Evolutionary conservation across 2,329 filamentous ascomycete genomes (phyloP).

Genomic region (Pestalotiopsis sp.): DNA sequence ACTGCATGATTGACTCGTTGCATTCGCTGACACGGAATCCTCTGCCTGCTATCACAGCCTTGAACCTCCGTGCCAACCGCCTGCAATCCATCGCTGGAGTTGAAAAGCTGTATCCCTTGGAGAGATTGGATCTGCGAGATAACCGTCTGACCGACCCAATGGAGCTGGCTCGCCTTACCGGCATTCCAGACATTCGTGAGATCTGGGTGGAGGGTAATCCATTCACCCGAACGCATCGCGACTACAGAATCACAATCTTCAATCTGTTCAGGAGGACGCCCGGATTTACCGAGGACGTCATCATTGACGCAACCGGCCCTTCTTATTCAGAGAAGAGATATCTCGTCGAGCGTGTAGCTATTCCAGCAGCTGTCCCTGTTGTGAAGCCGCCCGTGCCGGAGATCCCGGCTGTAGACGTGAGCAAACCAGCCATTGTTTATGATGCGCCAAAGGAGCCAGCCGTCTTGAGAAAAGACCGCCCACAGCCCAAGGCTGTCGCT

Average conservation of each 20-base stretch:
- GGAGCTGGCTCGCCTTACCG: conserved; percentile 86
- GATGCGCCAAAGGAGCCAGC: conserved; percentile 51
- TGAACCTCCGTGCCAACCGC: conserved; percentile 89
- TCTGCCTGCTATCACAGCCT: conserved; percentile 87
- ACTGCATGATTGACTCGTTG: conserved; percentile 96
- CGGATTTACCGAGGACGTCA: conserved; percentile 86
- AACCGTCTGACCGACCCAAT: conserved; percentile 90
- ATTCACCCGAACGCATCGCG: conserved; percentile 83
- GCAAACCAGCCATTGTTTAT: conserved; percentile 67
- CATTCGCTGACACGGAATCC: conserved; percentile 85
- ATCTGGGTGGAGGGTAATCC: conserved; percentile 93
- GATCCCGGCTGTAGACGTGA: conserved; percentile 65
- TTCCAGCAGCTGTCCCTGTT: conserved; percentile 76
- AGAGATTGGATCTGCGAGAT: conserved; percentile 88
- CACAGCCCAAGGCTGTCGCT: conserved; percentile 52
- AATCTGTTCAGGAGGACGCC: conserved; percentile 91
- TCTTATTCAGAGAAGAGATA: conserved; percentile 85
- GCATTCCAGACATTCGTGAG: conserved; percentile 88
- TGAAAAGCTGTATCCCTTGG: conserved; percentile 84
- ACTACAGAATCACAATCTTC: conserved; percentile 89
- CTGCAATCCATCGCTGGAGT: conserved; percentile 86
- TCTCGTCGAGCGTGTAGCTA: conserved; percentile 78
- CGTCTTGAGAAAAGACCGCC: conserved; percentile 62
- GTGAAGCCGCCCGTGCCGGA: conserved; percentile 71
- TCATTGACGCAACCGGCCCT: conserved; percentile 83